A percentile compares a stretch with the other conserved stretches of the same genome.
Conservation (phyloP, 306 rosid species). For the Glycine tomentella region DNA sequence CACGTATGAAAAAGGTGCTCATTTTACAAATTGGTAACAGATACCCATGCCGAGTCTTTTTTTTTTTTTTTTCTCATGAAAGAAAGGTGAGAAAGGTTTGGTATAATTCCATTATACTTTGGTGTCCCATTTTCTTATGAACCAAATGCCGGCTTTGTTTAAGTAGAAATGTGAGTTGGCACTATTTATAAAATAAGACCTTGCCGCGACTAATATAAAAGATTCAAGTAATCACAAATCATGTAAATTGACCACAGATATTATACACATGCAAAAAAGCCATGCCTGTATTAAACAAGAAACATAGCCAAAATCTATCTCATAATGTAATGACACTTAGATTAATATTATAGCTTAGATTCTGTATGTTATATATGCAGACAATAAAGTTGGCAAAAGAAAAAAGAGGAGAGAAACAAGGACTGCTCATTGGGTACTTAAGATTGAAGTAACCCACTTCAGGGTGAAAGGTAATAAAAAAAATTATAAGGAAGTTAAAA, state of each 20-base stretch:
- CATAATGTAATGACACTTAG: conserved; percentile 5
- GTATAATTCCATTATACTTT: conserved; percentile 47
- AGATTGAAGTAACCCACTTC: conserved; percentile 38
- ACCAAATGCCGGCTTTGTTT: conserved; percentile 38
- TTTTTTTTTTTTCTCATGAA: conserved; percentile 21
- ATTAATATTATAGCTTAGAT: conserved; percentile 5
- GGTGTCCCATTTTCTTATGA: conserved; percentile 39
- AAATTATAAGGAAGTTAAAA: conserved; percentile 28
- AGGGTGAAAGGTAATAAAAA: neutral
- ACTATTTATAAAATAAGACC: conserved; percentile 39
- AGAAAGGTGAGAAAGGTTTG: conserved; percentile 40
- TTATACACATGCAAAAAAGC: conserved; percentile 38
- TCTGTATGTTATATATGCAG: conserved; percentile 1
- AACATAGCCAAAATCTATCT: conserved; percentile 36
- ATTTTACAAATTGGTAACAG: conserved; percentile 33
- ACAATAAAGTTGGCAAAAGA: conserved; percentile 26
- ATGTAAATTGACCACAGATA: conserved; percentile 53
- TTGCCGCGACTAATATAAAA: conserved; percentile 30
- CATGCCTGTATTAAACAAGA: conserved; percentile 47
- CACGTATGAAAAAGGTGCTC: conserved; percentile 32
- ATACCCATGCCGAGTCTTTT: conserved; percentile 36
- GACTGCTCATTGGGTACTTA: conserved; percentile 17
- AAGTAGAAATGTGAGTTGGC: conserved; percentile 58
- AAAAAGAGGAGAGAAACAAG: conserved; percentile 20
- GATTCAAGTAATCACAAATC: conserved; percentile 40